phyloP scores from a whole-genome alignment of 176 grass and related monocot genomes.

The Avena sativa region DNA sequence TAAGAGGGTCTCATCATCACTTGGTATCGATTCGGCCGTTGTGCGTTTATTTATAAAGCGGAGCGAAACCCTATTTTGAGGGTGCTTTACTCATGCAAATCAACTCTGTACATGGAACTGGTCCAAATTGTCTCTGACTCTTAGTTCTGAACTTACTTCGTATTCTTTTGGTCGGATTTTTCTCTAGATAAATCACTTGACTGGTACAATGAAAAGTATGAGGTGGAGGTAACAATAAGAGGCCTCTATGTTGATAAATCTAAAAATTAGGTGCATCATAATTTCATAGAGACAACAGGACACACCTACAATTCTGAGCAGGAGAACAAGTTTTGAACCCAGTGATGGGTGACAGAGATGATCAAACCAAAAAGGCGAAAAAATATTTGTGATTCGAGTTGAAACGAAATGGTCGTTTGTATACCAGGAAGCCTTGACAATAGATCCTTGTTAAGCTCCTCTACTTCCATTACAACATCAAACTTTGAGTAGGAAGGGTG shows the following conservation, averaged over 20 bases:
- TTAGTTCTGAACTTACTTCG: not conserved
- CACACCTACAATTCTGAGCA: not conserved
- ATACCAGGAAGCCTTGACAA: no score
- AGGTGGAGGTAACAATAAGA: not conserved
- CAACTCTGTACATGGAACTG: not conserved
- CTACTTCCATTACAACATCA: no score
- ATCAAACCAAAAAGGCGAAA: not conserved
- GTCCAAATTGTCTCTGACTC: not conserved
- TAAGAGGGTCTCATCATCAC: no score
- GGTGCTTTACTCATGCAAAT: not conserved
- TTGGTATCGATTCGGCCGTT: no score
- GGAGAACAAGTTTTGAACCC: not conserved
- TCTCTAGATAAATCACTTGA: not conserved
- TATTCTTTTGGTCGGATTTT: not conserved
- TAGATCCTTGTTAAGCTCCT: no score
- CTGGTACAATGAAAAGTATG: not conserved
- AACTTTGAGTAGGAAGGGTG: no score
- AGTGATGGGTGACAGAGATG: no score
- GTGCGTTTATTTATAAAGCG: no score
- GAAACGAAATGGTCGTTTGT: not conserved
- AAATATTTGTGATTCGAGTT: not conserved
- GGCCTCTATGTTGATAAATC: not conserved
- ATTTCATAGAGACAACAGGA: not conserved
- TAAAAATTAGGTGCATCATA: not conserved
- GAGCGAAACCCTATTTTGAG: no score